Conservation (phyloP, 192 early-diverging fungal genomes). For the Fimicolochytrium jonesii region DNA sequence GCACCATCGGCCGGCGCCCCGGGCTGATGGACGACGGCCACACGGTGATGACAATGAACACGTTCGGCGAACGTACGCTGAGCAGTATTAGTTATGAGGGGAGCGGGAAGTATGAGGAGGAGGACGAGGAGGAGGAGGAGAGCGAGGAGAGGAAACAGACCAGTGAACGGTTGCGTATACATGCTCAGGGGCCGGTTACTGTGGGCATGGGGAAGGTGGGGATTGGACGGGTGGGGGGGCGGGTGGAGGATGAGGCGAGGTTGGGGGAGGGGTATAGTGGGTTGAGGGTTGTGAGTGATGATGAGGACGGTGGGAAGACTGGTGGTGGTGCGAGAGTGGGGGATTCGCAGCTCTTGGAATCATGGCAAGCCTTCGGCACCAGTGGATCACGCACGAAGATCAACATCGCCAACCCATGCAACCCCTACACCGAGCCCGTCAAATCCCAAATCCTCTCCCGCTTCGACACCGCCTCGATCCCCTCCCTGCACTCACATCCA, state of each 20-base stretch:
- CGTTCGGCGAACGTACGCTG: constrained; percentile 25
- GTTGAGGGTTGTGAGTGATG: constrained; percentile 8
- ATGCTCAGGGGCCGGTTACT: background rate
- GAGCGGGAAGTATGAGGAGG: background rate
- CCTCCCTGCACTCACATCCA: background rate
- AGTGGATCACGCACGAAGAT: no score
- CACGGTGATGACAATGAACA: constrained; percentile 14
- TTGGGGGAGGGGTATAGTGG: constrained; percentile 1
- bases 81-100: constrained; percentile 16
- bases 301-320: background rate
- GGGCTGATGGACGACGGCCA: constrained; percentile 8
- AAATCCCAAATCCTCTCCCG: background rate
- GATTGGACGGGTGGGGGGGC: background rate
- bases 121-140: background rate
- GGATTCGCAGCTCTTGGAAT: background rate
- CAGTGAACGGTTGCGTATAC: no score
- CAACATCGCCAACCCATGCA: constrained; percentile 4
- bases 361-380: no score
- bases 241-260: constrained; percentile 13
- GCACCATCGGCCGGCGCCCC: constrained; percentile 28
- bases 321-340: no score
- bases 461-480: background rate
- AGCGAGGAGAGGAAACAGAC: no score
- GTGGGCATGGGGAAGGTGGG: background rate
- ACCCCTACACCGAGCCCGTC: background rate